Conservation (phyloP, 2,329 filamentous ascomycete genomes). For the Trichothecium roseum region DNA sequence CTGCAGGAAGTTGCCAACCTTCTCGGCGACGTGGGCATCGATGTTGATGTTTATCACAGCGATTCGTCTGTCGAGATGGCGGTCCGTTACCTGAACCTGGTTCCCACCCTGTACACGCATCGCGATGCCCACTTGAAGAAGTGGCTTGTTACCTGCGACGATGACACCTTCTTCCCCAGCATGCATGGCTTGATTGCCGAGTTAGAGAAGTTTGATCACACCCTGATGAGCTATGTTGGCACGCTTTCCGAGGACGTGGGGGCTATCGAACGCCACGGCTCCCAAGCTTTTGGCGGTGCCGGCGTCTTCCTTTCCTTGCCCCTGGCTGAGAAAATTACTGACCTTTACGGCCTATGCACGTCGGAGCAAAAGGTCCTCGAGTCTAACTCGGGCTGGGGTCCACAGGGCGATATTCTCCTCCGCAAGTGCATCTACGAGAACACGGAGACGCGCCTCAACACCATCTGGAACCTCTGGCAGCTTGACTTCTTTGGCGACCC, state of each 20-base stretch:
- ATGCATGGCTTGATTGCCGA: slow-evolving; percentile 42
- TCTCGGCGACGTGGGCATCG: slow-evolving; percentile 38
- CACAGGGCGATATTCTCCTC: slow-evolving; percentile 50
- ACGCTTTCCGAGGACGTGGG: slow-evolving; percentile 51
- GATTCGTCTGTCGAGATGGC: slow-evolving; percentile 46
- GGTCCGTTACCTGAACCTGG: slow-evolving; percentile 44
- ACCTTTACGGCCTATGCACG: slow-evolving; percentile 34
- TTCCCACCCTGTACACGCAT: slow-evolving; percentile 44
- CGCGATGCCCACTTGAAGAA: slow-evolving; percentile 36
- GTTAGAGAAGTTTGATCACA: slow-evolving; percentile 41
- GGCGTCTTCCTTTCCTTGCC: slow-evolving; percentile 51
- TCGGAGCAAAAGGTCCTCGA: slow-evolving; percentile 40
- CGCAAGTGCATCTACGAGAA: slow-evolving; percentile 56
- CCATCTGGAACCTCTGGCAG: slow-evolving; percentile 48
- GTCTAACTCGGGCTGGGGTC: slow-evolving; percentile 47
- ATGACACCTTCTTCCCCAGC: slow-evolving; percentile 55
- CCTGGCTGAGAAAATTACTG: slow-evolving; percentile 32
- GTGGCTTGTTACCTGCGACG: slow-evolving; percentile 54
- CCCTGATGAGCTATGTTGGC: slow-evolving; percentile 45
- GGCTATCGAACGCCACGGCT: slow-evolving; percentile 48
- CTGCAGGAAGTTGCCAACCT: slow-evolving; percentile 36
- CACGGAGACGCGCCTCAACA: slow-evolving; percentile 45
- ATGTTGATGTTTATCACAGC: slow-evolving; percentile 46
- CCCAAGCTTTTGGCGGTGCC: slow-evolving; percentile 54
- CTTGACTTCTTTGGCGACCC: slow-evolving; percentile 50